Conservation (phyloP, 805 yeast genomes). For the Cyberlindnera euphorbiae region DNA sequence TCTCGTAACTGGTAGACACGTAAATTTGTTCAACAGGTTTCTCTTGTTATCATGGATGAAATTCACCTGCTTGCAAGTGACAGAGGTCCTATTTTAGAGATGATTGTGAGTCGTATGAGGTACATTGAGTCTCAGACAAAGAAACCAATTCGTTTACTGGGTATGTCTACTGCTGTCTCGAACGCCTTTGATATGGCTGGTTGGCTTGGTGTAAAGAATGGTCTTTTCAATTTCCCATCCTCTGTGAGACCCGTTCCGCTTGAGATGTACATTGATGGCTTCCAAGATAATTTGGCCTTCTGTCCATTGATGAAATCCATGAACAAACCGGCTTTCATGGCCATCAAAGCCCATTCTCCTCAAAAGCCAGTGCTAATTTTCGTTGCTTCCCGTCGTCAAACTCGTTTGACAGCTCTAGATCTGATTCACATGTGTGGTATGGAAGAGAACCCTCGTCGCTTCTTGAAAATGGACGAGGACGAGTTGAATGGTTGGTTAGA, state of each 20-base stretch:
- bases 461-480: conserved; percentile 52
- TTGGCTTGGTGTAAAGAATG: conserved; percentile 86
- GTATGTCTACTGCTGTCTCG: conserved; percentile 90
- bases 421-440: conserved; percentile 67
- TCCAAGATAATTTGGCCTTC: conserved; percentile 78
- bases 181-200: conserved; percentile 93
- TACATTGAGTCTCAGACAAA: conserved; percentile 93
- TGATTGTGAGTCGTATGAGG: conserved; percentile 88
- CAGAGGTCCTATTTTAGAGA: conserved; percentile 95
- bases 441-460: conserved; percentile 51
- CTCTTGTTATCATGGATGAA: conserved; percentile 87
- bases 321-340: conserved; percentile 73
- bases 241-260: conserved; percentile 95
- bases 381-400: conserved; percentile 95
- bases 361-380: conserved; percentile 93
- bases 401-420: conserved; percentile 76
- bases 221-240: conserved; percentile 91
- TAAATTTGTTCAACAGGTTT: conserved; percentile 77
- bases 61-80: conserved; percentile 96
- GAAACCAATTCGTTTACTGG: conserved; percentile 82
- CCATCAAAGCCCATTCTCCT: conserved; percentile 57
- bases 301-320: conserved; percentile 63
- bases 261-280: conserved; percentile 85
- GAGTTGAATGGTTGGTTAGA: conserved; percentile 56
- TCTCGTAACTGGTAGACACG: conserved; percentile 92